phyloP scores from a whole-genome alignment of 2,329 filamentous ascomycete genomes.

The Aspergillus terreus region DNA sequence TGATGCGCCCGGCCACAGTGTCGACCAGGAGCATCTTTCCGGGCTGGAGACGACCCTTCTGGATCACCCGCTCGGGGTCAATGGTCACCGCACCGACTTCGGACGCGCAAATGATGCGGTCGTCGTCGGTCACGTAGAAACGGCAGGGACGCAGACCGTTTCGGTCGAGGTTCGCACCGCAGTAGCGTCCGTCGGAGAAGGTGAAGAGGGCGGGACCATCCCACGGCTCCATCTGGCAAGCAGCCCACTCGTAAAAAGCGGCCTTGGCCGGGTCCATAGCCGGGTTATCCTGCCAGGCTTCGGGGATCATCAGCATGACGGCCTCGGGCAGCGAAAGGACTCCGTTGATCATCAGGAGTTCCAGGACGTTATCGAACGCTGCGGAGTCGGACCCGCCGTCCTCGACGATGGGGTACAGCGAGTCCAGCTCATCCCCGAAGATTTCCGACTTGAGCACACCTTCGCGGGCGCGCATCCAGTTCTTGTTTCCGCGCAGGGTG shows the following conservation, averaged over 20 bases:
- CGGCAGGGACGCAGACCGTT: constrained; percentile 93
- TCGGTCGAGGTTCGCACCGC: constrained; percentile 92
- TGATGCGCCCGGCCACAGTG: constrained; percentile 84
- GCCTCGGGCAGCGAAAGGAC: constrained; percentile 92
- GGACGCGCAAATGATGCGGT: constrained; percentile 94
- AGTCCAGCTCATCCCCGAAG: constrained; percentile 87
- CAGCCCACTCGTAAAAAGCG: constrained; percentile 97
- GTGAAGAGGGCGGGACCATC: constrained; percentile 95
- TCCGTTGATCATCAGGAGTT: constrained; percentile 90
- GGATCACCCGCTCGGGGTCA: constrained; percentile 82
- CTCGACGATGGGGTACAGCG: constrained; percentile 90
- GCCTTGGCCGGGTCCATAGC: constrained; percentile 92
- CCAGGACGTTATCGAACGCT: constrained; percentile 94
- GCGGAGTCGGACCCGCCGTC: constrained; percentile 96
- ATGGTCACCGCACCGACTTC: constrained; percentile 92
- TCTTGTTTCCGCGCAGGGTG: constrained; percentile 95
- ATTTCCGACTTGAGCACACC: constrained; percentile 89
- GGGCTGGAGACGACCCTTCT: constrained; percentile 90
- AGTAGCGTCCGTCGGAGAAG: constrained; percentile 94
- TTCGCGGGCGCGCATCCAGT: constrained; percentile 98
- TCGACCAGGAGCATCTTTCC: constrained; percentile 96
- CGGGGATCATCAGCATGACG: constrained; percentile 97
- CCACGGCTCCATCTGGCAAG: constrained; percentile 99
- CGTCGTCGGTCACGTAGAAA: constrained; percentile 95
- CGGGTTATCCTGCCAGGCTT: constrained; percentile 93